These are phyloP conservation scores for Akanthomyces uredinophilus DNA, from an alignment of 2,329 filamentous ascomycete species.

Conservation along the genomic window DNA sequence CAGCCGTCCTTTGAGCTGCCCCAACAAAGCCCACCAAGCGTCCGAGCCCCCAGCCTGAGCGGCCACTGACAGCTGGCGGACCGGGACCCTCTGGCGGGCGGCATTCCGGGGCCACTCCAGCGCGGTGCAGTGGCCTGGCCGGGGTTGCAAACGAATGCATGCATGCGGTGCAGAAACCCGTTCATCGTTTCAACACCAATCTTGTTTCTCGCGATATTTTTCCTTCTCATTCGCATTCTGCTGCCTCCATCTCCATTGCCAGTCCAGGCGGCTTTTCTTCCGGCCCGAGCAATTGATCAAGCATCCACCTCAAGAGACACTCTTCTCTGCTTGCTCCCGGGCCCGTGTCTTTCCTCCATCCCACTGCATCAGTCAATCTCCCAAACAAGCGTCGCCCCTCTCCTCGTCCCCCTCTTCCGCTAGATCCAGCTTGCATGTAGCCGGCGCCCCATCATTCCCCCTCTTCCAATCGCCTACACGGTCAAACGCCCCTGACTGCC, in stretches of 20 bases:
- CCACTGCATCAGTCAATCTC: not conserved
- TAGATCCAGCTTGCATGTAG: slow-evolving; percentile 7
- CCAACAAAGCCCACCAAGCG: too few relatives aligned
- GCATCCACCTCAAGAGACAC: not conserved
- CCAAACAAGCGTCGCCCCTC: not conserved
- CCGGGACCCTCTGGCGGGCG: too few relatives aligned
- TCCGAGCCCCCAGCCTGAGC: too few relatives aligned
- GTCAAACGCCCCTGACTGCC: not conserved
- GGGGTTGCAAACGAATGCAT: too few relatives aligned
- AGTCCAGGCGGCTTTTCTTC: too few relatives aligned
- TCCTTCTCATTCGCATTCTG: not conserved
- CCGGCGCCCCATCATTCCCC: not conserved
- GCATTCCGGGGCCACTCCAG: too few relatives aligned
- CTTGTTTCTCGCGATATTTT: too few relatives aligned
- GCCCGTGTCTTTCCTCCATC: not conserved
- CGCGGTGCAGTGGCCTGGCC: too few relatives aligned
- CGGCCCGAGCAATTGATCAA: not conserved
- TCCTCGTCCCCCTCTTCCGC: not conserved
- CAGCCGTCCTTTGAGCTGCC: too few relatives aligned
- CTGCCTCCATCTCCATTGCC: not conserved
- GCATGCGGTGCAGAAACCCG: too few relatives aligned
- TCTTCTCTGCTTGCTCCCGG: not conserved
- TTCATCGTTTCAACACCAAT: too few relatives aligned
- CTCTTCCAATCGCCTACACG: not conserved
- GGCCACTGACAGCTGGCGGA: too few relatives aligned